phyloP scores from a whole-genome alignment of 345 rosid genomes.

The Camelina neglecta region DNA sequence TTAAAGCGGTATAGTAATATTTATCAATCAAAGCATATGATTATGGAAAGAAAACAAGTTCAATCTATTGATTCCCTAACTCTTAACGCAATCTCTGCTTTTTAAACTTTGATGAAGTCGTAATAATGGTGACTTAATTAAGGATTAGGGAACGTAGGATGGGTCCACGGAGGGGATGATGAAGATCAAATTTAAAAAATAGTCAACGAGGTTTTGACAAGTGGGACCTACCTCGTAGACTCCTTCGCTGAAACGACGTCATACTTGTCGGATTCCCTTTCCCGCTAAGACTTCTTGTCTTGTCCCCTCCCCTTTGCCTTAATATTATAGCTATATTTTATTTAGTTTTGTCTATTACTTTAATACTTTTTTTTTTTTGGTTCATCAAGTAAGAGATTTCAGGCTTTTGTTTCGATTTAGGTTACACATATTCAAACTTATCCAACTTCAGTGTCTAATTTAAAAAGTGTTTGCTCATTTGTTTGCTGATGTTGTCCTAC shows the following conservation, averaged over 20 bases:
- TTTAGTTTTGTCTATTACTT: conserved; percentile 9
- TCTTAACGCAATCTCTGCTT: no score
- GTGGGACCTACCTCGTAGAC: conserved; percentile 42
- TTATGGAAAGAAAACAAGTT: no score
- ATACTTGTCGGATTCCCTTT: conserved; percentile 49
- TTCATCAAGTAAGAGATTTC: conserved; percentile 16
- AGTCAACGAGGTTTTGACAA: conserved; percentile 40
- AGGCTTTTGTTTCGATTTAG: conserved; percentile 27
- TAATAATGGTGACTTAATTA: background rate
- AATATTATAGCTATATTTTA: background rate
- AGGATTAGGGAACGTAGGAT: conserved; percentile 11
- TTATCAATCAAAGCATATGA: no score
- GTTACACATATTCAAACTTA: conserved; percentile 36
- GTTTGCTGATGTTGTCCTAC: background rate
- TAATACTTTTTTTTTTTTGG: background rate
- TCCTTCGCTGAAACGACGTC: conserved; percentile 43
- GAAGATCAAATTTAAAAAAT: conserved; percentile 19
- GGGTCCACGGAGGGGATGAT: conserved; percentile 31
- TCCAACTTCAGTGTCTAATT: background rate
- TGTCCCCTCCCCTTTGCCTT: conserved; percentile 14
- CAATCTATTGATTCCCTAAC: no score
- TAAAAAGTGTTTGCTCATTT: no score
- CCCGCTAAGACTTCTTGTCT: conserved; percentile 45
- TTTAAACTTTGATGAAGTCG: no score
- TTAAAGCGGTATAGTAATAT: no score